Evolutionary conservation across 2,329 filamentous ascomycete genomes (phyloP).

Genomic region (Ophiostoma sp.): DNA sequence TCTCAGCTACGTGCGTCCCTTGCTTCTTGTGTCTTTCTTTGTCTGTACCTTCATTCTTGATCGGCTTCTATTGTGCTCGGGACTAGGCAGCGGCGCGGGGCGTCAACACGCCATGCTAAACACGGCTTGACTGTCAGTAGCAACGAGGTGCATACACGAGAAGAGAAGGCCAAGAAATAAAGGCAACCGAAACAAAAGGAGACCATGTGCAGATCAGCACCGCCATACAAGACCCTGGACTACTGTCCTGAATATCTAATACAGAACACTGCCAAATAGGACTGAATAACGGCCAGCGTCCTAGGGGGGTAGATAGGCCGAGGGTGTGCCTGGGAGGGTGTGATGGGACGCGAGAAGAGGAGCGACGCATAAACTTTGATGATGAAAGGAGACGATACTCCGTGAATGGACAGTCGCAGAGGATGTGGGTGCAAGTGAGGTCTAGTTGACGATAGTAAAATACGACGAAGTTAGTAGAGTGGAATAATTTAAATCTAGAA

Average conservation of each 20-base stretch:
- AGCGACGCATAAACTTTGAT: not conserved
- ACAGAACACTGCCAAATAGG: not conserved
- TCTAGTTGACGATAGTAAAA: not conserved
- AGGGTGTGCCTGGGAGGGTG: not conserved
- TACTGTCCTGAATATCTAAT: not conserved
- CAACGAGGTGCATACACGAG: conserved; percentile 7
- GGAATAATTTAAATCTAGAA: too few relatives aligned
- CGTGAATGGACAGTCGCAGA: not conserved
- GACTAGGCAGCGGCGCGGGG: conserved; percentile 9
- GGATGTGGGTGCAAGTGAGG: not conserved
- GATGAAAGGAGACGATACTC: not conserved
- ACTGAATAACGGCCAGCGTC: not conserved
- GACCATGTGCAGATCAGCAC: not conserved
- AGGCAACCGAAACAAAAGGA: not conserved
- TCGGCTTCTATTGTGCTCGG: not conserved
- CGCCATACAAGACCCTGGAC: not conserved
- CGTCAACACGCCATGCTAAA: not conserved
- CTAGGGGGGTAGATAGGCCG: not conserved
- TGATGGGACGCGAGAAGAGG: not conserved
- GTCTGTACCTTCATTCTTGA: not conserved
- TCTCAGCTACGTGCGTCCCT: not conserved
- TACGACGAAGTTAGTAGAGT: too few relatives aligned
- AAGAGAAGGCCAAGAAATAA: not conserved
- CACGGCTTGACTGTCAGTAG: not conserved
- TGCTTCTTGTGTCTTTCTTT: conserved; percentile 1